Evolutionary conservation across 768 basidiomycete genomes (phyloP).

Genomic region (Rhizopogon vulgaris): DNA sequence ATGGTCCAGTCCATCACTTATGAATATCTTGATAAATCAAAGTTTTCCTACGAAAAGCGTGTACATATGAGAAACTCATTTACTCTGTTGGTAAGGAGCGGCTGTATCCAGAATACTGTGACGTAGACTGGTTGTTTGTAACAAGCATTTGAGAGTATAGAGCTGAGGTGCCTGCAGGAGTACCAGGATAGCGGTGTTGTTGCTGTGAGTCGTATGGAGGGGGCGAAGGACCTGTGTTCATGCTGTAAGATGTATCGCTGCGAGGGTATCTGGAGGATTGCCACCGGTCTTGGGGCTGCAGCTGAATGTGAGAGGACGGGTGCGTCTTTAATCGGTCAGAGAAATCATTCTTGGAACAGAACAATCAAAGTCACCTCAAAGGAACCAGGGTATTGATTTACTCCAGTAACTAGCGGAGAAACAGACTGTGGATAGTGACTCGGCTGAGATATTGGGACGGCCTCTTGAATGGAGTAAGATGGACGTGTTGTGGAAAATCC

Average conservation of each 20-base stretch:
- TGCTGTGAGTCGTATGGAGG: conserved; percentile 14
- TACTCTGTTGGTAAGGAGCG: conserved; percentile 23
- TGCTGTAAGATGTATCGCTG: conserved; percentile 11
- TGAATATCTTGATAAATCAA: conserved; percentile 2
- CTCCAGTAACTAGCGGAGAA: conserved; percentile 9
- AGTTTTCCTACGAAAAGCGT: background rate
- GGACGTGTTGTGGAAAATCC: conserved; percentile 30
- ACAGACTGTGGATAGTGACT: conserved; percentile 12
- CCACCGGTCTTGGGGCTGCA: conserved; percentile 15
- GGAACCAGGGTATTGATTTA: conserved; percentile 18
- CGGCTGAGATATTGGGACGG: conserved; percentile 9
- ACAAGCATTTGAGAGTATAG: conserved; percentile 23
- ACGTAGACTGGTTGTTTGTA: conserved; percentile 10
- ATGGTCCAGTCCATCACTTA: background rate
- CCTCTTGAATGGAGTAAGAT: conserved; percentile 20
- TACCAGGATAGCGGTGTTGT: conserved; percentile 21
- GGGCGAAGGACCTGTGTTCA: conserved; percentile 10
- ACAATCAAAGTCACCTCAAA: conserved; percentile 14
- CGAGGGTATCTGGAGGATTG: conserved; percentile 19
- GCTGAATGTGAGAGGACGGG: conserved; percentile 11
- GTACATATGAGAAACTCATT: conserved; percentile 7
- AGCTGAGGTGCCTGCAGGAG: conserved; percentile 7
- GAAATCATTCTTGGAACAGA: background rate
- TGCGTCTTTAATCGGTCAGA: conserved; percentile 11
- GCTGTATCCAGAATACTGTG: conserved; percentile 22